phyloP scores from a whole-genome alignment of 2,329 filamentous ascomycete species.

The Colletotrichum paranaense region DNA sequence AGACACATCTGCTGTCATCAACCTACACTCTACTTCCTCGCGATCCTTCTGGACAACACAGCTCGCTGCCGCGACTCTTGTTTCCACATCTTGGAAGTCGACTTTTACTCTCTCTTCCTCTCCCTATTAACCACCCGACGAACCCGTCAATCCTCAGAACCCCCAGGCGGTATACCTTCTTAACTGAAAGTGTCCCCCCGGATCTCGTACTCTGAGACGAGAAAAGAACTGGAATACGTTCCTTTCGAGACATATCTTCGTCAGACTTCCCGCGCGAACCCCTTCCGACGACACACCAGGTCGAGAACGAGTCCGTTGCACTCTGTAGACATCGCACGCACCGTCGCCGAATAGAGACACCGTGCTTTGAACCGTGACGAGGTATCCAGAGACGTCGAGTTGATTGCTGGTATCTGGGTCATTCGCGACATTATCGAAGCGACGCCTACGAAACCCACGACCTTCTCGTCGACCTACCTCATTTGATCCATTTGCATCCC shows the following conservation, averaged over 20 bases:
- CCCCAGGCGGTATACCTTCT: conserved; percentile 27
- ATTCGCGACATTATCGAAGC: conserved; percentile 26
- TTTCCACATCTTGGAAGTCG: conserved; percentile 6
- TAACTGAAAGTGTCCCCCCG: conserved; percentile 26
- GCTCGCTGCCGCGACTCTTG: conserved; percentile 2
- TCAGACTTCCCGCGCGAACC: conserved; percentile 33
- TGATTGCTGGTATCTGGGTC: conserved; percentile 34
- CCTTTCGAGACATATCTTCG: conserved; percentile 38
- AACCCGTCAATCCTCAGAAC: conserved; percentile 19
- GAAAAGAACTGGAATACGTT: conserved; percentile 58
- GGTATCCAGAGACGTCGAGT: conserved; percentile 34
- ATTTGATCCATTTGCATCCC: conserved; percentile 14
- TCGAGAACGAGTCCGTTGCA: conserved; percentile 37
- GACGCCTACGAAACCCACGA: conserved; percentile 32
- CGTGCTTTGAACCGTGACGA: conserved; percentile 36
- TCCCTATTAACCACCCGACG: conserved; percentile 23
- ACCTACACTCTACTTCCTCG: background rate
- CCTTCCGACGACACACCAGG: conserved; percentile 33
- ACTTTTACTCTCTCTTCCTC: conserved; percentile 8
- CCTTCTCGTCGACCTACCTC: conserved; percentile 28
- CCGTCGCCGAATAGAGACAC: conserved; percentile 36
- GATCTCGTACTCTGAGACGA: conserved; percentile 29
- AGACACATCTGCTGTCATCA: conserved; percentile 2
- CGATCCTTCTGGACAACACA: background rate
- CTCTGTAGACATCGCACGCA: conserved; percentile 35